Conservation (phyloP, 257 asterid genomes). For the Nicotiana undulata region DNA sequence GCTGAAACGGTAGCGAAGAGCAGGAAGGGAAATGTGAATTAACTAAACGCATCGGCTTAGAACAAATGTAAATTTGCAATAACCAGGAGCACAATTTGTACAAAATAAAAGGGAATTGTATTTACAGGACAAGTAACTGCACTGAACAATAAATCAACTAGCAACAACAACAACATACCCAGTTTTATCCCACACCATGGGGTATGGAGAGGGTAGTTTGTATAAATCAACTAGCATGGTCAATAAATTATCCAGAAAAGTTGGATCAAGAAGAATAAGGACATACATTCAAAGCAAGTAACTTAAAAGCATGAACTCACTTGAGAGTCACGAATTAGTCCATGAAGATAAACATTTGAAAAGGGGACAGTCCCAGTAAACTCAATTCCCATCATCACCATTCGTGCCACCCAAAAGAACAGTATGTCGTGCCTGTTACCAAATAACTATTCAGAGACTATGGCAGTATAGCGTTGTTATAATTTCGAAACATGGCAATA, state of each 20-base stretch:
- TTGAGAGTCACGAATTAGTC: slow-evolving; percentile 95
- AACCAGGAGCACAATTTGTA: not conserved
- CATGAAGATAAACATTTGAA: slow-evolving; percentile 80
- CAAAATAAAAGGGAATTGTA: not conserved
- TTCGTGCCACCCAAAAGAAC: slow-evolving; percentile 99
- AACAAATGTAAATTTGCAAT: not conserved
- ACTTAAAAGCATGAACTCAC: slow-evolving; percentile 38
- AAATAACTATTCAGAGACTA: slow-evolving; percentile 3
- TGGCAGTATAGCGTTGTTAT: not conserved
- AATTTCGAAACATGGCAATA: not conserved
- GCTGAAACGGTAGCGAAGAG: not conserved
- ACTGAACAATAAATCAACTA: slow-evolving; percentile 1
- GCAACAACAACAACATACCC: not conserved
- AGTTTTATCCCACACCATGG: no score
- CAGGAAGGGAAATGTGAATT: not conserved
- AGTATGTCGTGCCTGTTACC: slow-evolving; percentile 89
- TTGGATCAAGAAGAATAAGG: not conserved
- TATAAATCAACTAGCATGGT: not conserved
- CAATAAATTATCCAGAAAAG: not conserved
- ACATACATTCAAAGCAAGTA: slow-evolving; percentile 9
- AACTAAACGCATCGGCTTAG: not conserved
- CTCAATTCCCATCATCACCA: slow-evolving; percentile 99
- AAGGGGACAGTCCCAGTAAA: slow-evolving; percentile 90
- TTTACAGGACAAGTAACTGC: not conserved
- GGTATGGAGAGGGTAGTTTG: no score